Evolutionary conservation across 176 grass and related monocot species (phyloP), one percentile per base, ranked within the genome.

Genomic region (Avena sativa): DNA sequence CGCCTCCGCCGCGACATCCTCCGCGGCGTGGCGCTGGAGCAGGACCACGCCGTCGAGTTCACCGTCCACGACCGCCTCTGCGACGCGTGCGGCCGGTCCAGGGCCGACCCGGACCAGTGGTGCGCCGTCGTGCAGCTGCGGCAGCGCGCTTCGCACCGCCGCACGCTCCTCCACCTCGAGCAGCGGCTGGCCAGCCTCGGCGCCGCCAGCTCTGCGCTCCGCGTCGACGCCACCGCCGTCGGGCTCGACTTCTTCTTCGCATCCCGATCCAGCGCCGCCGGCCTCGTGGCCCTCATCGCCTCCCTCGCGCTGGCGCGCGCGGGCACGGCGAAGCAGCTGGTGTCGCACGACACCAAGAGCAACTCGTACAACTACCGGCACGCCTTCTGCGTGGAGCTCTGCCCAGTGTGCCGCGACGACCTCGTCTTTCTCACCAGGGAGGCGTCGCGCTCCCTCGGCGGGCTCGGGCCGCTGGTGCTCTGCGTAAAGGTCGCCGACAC

Each of bases 211-310:
- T 50, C 87, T 6, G 87, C 91, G 1, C 3, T 89, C 64, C 89
- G 89, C 49, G 79, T 91, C 70, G 50, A 82, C n/a, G 79, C 82
- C 10, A 38, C 68, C 26, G 40, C 81, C 34, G 85, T 86, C 9
- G 94, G 94, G 20, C 71, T 96, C n/a, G 94, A 96, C 70, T 88
- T 93, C 81, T 91, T 90, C 87, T 96, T 93, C 47, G 81, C 78
- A 38, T 91, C 85, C 50, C 72, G 89, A 9, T 89, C 91, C 9
- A 89, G 86, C 63, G 94, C 91, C 34, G 68, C 58, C 14, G 19
- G 81, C 10, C 86, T 93, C 9, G 91, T 95, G 1, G 87, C 91
- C 17, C 83, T 95, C 52, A 14, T 95, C 34, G 63, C 71, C 66
- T 75, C 88, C 10, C 81, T 90, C 44, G 76, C 87, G 8, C 94